Base-by-base conservation (phyloP, 805 yeast genomes). In the Kodamaea restingae region DNA sequence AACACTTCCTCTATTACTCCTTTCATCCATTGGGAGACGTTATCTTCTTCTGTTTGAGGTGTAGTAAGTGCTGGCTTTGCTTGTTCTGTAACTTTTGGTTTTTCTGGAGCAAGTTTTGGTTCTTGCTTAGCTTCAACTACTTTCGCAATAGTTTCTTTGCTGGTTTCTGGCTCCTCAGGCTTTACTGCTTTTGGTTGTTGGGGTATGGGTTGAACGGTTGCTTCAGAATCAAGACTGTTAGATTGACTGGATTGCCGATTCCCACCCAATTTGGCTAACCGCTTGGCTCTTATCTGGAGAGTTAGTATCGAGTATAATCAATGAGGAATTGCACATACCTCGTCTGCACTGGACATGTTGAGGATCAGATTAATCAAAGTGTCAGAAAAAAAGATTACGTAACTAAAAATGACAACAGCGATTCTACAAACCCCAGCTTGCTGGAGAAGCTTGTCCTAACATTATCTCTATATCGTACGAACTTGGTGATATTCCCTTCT, bases 261-360 rank as follows among this genome's bases (percentile, higher is more conserved):
- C 22, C 21, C 21, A 6, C 21, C 67, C 41, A 78, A 61, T 42
- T 67, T 67, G 4, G 84, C 84, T 46, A 78, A 59, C 32, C 84
- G 56, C 46, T 73, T 73, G 37, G 73, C 72, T 41, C 78, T 61
- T 18, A 73, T 73, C 74, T 70, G 43, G 36, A 17, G 10, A 15
- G 40, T 41, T 38, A 27, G 36, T 35, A 35, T 32, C 15, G 21
- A 15, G 11, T 7, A 17, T 5, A 4, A 15, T 18, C 18, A 12
- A 20, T 31, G 10, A 7, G 21, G 33, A 20, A 29, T 26, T 15
- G 11, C 34, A 51, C 55, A 15, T 49, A 50, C 54, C 33, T 52
- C 55, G 34, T 51, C 51, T 8, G 51, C 46, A 35, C 48, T 65
- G 76, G 26, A 49, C 63, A 6, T 60, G 67, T 35, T n/a, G n/a